These are phyloP conservation scores for Funneliformis mosseae DNA, from an alignment of 192 early-diverging fungal genomes.

Conservation along the genomic window DNA sequence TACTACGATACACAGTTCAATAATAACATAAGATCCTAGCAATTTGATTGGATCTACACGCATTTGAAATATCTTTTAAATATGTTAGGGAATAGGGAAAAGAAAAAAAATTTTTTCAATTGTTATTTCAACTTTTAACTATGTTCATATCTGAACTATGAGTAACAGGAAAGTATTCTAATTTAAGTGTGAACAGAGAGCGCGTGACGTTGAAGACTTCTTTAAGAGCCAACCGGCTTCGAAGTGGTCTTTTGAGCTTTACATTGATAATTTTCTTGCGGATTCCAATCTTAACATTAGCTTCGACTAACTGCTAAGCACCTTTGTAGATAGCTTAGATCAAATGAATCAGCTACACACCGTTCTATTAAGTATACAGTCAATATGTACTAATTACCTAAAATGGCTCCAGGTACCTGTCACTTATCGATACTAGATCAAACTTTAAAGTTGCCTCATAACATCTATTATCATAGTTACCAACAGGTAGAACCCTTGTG, in stretches of 20 bases:
- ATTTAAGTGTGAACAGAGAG: slow-evolving; percentile 23
- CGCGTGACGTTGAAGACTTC: slow-evolving; percentile 1
- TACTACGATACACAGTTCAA: not conserved
- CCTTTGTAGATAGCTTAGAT: slow-evolving; percentile 23
- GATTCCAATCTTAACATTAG: not conserved
- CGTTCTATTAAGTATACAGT: slow-evolving; percentile 27
- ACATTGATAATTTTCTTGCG: slow-evolving; percentile 18
- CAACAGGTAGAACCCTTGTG: slow-evolving; percentile 11
- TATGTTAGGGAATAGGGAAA: too few relatives aligned
- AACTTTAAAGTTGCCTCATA: slow-evolving; percentile 25
- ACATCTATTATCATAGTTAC: slow-evolving; percentile 29
- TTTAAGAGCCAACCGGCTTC: slow-evolving; percentile 28
- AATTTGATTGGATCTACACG: not conserved
- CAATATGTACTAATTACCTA: not conserved
- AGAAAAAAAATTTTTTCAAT: too few relatives aligned
- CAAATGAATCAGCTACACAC: not conserved
- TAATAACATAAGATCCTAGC: not conserved
- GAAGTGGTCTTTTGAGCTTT: slow-evolving; percentile 28
- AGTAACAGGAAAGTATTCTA: not conserved
- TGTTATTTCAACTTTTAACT: not conserved
- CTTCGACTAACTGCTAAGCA: slow-evolving; percentile 23
- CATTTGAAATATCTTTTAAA: too few relatives aligned
- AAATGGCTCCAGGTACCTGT: slow-evolving; percentile 21
- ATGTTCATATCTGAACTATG: not conserved
- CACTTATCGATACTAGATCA: not conserved